Evolutionary conservation across 2,329 filamentous ascomycete species (phyloP).

Genomic region (Calonectria honghensis): DNA sequence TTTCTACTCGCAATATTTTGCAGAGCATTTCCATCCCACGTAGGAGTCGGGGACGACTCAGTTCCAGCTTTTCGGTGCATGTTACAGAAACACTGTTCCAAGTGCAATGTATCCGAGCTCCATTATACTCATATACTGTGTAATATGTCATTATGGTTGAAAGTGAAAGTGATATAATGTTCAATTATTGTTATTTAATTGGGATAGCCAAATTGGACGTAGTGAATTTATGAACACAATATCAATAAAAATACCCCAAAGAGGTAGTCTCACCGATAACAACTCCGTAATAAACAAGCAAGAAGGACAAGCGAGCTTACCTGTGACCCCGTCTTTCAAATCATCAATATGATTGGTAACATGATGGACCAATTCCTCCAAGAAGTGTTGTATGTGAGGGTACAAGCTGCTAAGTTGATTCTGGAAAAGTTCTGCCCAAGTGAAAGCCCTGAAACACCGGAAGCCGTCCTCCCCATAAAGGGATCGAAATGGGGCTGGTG

Average conservation of each 20-base stretch:
- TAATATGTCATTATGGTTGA: not conserved
- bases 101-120: not conserved
- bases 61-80: not conserved
- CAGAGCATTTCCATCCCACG: not conserved
- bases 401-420: not conserved
- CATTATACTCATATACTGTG: constrained; percentile 1
- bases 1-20: not conserved
- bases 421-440: not conserved
- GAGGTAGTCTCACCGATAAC: not conserved
- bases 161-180: not conserved
- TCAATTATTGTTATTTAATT: not conserved
- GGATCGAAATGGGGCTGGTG: not conserved
- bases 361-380: not conserved
- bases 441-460: not conserved
- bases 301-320: not conserved
- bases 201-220: not conserved
- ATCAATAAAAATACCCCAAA: not conserved
- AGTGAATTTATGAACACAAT: not conserved
- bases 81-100: not conserved
- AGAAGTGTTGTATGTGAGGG: not conserved
- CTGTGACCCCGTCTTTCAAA: not conserved
- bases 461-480: not conserved
- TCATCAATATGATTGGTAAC: not conserved
- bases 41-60: not conserved
- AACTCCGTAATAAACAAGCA: not conserved